Evolutionary conservation across 495 filamentous ascomycete species (phyloP).

Genomic region (Lepidopterella palustris): DNA sequence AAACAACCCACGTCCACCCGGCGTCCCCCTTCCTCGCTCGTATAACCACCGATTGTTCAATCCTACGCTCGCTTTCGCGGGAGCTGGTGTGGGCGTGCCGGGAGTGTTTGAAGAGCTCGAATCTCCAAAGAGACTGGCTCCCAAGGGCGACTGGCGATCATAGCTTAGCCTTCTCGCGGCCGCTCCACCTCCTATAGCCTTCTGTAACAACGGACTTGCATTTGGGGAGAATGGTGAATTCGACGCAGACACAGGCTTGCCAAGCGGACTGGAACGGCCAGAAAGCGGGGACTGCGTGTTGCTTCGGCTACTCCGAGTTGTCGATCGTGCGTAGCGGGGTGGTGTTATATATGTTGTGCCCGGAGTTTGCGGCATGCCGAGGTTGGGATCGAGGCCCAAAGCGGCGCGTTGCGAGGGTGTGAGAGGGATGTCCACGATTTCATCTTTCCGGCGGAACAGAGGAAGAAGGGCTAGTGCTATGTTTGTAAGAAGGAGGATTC

Average conservation of each 20-base stretch:
- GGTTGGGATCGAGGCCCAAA: conserved; percentile 74
- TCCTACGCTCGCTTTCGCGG: conserved; percentile 62
- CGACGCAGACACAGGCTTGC: conserved; percentile 5
- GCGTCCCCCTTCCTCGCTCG: conserved; percentile 57
- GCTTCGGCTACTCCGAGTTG: conserved; percentile 44
- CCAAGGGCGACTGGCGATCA: conserved; percentile 48
- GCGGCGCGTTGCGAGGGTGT: conserved; percentile 82
- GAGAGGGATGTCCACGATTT: conserved; percentile 81
- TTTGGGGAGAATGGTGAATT: conserved; percentile 42
- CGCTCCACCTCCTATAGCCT: conserved; percentile 49
- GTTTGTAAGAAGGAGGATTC: not conserved
- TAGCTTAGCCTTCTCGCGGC: conserved; percentile 54
- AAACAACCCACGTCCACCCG: conserved; percentile 33
- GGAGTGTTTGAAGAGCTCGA: conserved; percentile 39
- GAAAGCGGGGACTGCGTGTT: conserved; percentile 47
- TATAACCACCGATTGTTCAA: conserved; percentile 92
- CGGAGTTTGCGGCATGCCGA: conserved; percentile 62
- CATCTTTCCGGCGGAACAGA: conserved; percentile 58
- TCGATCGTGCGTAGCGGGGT: conserved; percentile 75
- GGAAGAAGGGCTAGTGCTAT: conserved; percentile 50
- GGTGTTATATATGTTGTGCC: conserved; percentile 57
- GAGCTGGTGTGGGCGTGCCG: conserved; percentile 57
- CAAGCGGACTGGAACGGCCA: conserved; percentile 37
- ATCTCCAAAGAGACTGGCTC: conserved; percentile 47
- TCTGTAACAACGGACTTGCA: conserved; percentile 64